A percentile compares a stretch with the other conserved stretches of the same genome.
Conservation (phyloP, 192 early-diverging fungal genomes). For the Rhizophagus sp. region DNA sequence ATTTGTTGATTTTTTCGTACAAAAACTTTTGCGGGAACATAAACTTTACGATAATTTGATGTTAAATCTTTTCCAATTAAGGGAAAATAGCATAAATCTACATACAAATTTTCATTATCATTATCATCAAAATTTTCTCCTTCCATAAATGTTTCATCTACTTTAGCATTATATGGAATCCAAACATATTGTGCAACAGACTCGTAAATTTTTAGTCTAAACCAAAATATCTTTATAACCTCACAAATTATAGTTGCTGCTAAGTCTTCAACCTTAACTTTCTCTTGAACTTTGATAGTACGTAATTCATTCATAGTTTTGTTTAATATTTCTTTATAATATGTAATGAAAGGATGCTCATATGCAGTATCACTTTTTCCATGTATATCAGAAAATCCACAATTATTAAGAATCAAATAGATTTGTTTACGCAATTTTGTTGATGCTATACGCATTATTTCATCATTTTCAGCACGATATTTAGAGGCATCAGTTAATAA, state of each 20-base stretch:
- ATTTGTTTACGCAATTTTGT: neutral
- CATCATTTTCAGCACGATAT: neutral
- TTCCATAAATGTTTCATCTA: no score
- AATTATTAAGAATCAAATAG: neutral
- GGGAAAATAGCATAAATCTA: no score
- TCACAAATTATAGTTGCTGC: neutral
- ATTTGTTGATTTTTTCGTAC: no score
- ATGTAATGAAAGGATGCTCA: neutral
- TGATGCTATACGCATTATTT: neutral
- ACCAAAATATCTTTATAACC: conserved; percentile 1
- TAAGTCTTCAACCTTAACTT: neutral
- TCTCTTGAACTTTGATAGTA: conserved; percentile 1
- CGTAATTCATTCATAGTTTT: neutral
- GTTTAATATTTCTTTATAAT: neutral
- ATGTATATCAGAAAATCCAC: neutral
- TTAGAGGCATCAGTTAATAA: neutral
- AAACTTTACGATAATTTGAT: no score
- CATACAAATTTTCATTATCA: no score
- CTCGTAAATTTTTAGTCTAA: neutral
- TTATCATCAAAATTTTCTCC: no score
- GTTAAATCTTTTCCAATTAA: no score
- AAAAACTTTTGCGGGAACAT: no score
- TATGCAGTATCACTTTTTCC: neutral
- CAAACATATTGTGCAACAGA: neutral
- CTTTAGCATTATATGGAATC: neutral